A percentile compares a stretch with the other conserved stretches of the same genome.
Evolutionary conservation across 2,329 filamentous ascomycete genomes (phyloP).

Genomic region (Rasamsonia emersonii): DNA sequence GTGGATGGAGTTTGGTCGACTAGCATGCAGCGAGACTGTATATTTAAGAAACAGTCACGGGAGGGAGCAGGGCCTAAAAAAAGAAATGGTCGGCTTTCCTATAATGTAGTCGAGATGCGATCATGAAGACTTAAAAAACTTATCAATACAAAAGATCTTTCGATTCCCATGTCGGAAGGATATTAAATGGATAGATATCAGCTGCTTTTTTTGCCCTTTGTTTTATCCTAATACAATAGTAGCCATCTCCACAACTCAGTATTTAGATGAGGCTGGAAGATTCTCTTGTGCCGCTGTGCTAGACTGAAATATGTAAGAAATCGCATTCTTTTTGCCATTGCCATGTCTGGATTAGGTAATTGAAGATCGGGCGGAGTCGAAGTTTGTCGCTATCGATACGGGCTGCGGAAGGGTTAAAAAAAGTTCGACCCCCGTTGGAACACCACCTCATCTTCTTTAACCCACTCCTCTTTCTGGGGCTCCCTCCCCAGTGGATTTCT

Average conservation of each 20-base stretch:
- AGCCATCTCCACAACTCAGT: too few relatives aligned
- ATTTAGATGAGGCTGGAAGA: too few relatives aligned
- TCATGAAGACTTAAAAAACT: too few relatives aligned
- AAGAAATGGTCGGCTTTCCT: constrained; percentile 31
- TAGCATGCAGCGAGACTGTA: constrained; percentile 34
- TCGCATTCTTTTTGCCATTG: not conserved
- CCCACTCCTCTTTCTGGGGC: constrained; percentile 59
- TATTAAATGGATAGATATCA: too few relatives aligned
- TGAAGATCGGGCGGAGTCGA: not conserved
- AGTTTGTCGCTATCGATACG: constrained; percentile 8
- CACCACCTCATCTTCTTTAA: constrained; percentile 73
- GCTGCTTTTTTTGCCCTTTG: too few relatives aligned
- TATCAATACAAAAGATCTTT: too few relatives aligned
- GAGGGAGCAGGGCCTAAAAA: constrained; percentile 31
- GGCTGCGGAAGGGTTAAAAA: constrained; percentile 7
- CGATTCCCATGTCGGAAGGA: too few relatives aligned
- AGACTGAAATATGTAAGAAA: too few relatives aligned
- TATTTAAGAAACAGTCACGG: constrained; percentile 28
- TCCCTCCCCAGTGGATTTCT: constrained; percentile 7
- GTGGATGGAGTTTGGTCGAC: constrained; percentile 33
- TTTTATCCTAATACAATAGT: too few relatives aligned
- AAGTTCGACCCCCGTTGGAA: constrained; percentile 4
- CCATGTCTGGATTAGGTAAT: not conserved
- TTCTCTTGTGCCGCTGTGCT: too few relatives aligned
- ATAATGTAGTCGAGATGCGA: constrained; percentile 34